phyloP scores from a whole-genome alignment of 148 eudicot genomes.

The Silene conica region DNA sequence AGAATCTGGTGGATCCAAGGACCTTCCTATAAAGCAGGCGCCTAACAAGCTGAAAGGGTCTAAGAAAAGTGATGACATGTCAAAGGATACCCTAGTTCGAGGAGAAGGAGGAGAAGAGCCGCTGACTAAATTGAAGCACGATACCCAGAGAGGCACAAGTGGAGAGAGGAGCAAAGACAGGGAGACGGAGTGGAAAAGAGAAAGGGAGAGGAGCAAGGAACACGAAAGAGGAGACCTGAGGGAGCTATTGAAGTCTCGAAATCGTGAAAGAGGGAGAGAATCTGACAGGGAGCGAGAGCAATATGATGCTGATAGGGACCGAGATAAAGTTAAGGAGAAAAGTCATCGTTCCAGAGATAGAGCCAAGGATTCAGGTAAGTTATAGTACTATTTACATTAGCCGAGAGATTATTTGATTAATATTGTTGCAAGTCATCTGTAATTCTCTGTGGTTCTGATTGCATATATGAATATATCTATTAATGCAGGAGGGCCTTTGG shows the following conservation, averaged over 20 bases:
- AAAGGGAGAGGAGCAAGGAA: slow-evolving; percentile 20
- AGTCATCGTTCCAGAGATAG: slow-evolving; percentile 62
- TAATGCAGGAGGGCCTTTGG: slow-evolving; percentile 54
- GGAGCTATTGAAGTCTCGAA: slow-evolving; percentile 47
- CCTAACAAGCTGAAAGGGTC: slow-evolving; percentile 59
- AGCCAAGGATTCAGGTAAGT: slow-evolving; percentile 60
- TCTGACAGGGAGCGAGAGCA: slow-evolving; percentile 75
- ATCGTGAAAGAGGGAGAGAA: slow-evolving; percentile 75
- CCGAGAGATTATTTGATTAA: background rate
- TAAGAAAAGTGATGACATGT: slow-evolving; percentile 65
- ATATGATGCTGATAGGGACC: slow-evolving; percentile 63
- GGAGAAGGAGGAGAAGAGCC: slow-evolving; percentile 55
- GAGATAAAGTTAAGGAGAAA: slow-evolving; percentile 64
- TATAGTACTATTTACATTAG: background rate
- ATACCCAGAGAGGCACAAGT: slow-evolving; percentile 47
- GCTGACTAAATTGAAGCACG: slow-evolving; percentile 38
- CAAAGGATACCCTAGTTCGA: slow-evolving; percentile 32
- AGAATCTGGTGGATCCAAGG: slow-evolving; percentile 52
- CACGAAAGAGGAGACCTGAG: slow-evolving; percentile 39
- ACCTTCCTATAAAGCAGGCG: slow-evolving; percentile 41
- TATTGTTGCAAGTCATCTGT: slow-evolving; percentile 7
- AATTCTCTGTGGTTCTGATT: slow-evolving; percentile 5
- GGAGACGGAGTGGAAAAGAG: slow-evolving; percentile 44
- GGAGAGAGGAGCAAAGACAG: slow-evolving; percentile 58
- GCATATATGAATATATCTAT: background rate